A percentile compares a stretch with the other conserved stretches of the same genome.
Evolutionary conservation across 2,329 filamentous ascomycete species (phyloP).

Genomic region (Aspergillus oerlinghausenensis): DNA sequence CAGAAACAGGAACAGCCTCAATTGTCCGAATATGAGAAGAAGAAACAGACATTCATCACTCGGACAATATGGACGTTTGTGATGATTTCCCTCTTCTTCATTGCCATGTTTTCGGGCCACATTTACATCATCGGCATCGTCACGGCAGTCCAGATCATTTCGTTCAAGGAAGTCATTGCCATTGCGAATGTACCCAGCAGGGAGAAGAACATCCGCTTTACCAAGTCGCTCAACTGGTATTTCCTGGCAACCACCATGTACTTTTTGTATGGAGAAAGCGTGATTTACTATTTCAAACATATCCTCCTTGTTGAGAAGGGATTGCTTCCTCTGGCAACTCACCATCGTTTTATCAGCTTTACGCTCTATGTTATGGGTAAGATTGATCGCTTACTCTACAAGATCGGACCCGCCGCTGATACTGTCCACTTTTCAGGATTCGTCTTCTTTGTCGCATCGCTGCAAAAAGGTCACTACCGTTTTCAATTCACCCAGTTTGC

Average conservation of each 20-base stretch:
- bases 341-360: constrained; percentile 98
- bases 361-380: constrained; percentile 94
- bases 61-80: constrained; percentile 96
- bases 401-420: constrained; percentile 9
- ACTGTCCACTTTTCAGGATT: constrained; percentile 59
- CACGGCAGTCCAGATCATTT: constrained; percentile 90
- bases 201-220: constrained; percentile 84
- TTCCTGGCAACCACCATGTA: constrained; percentile 99
- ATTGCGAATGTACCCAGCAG: constrained; percentile 92
- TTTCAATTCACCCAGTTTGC: constrained; percentile 99
- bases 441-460: constrained; percentile 92
- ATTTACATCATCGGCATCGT: constrained; percentile 95
- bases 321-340: constrained; percentile 85
- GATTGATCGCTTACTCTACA: constrained; percentile 26
- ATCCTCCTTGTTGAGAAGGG: constrained; percentile 93
- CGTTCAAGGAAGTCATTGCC: constrained; percentile 98
- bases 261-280: constrained; percentile 96
- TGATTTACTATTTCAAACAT: constrained; percentile 99
- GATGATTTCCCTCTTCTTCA: constrained; percentile 94
- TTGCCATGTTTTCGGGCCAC: constrained; percentile 88
- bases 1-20: constrained; percentile 37
- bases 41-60: constrained; percentile 96
- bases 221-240: constrained; percentile 98
- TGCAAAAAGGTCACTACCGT: constrained; percentile 93
- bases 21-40: constrained; percentile 86